Evolutionary conservation across 2,329 filamentous ascomycete genomes (phyloP).

Genomic region (Fusarium metavorans): DNA sequence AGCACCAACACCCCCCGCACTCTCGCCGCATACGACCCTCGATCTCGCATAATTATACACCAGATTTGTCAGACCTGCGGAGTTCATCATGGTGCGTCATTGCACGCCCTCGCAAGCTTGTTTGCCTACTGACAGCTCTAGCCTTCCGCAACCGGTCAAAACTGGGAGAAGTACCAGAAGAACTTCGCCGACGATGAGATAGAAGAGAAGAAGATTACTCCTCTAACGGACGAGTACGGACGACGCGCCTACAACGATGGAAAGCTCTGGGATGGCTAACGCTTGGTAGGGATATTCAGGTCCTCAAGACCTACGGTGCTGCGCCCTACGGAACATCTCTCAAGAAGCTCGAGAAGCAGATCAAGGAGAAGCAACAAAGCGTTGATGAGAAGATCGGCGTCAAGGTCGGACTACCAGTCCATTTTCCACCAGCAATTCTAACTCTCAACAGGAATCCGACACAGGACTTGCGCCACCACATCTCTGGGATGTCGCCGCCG

Average conservation of each 20-base stretch:
- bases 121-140: constrained; percentile 57
- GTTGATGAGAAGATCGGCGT: constrained; percentile 99
- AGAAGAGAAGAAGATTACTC: constrained; percentile 99
- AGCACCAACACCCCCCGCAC: constrained; percentile 2
- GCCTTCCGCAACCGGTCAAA: constrained; percentile 93
- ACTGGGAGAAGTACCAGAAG: constrained; percentile 99
- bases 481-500: constrained; percentile 98
- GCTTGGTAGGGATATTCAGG: constrained; percentile 88
- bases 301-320: constrained; percentile 98
- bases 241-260: not conserved
- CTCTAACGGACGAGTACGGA: constrained; percentile 92
- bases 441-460: constrained; percentile 84
- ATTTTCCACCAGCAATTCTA: constrained; percentile 21
- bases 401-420: constrained; percentile 64
- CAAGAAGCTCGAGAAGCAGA: constrained; percentile 98
- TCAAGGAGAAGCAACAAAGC: constrained; percentile 98
- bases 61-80: constrained; percentile 41
- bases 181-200: constrained; percentile 96
- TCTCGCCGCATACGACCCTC: not conserved
- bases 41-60: not conserved
- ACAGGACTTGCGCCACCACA: constrained; percentile 98
- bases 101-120: constrained; percentile 13
- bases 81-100: constrained; percentile 57
- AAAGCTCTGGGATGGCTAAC: constrained; percentile 39
- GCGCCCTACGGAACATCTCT: constrained; percentile 93